Base-by-base conservation (phyloP, 352 stramenopile genomes). In the Pythium aquatile region DNA sequence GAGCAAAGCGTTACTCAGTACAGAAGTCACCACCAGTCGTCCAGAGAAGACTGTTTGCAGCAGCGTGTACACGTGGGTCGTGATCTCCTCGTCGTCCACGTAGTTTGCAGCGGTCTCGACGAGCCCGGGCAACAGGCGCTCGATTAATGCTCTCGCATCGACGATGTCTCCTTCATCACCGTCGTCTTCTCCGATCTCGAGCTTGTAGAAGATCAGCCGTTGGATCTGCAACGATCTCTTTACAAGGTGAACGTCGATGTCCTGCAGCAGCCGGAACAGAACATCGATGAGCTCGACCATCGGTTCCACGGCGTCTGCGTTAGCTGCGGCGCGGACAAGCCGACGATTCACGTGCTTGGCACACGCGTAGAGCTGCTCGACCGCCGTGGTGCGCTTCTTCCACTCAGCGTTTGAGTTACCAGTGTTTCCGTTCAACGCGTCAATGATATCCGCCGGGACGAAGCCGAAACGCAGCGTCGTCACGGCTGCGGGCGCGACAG, bases 341-440 rank as follows among this genome's bases (percentile, higher is more conserved):
- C 33, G 30, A 32, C 58, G 29, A 26, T 76, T 65, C 2, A 78
- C 71, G 11, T 81, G 44, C 55, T 84, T 84, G 30, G 67, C 71
- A 0, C 69, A 49, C 2, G 65, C 61, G 29, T 78, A 87, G 1
- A 93, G 62, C 48, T 85, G 74, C 57, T 91, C 80, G 9, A 88
- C 80, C 4, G 81, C 81, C 16, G 65, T 65, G 4, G 81, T 73
- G 2, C 83, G 71, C 30, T 78, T 83, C 66, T 91, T 93, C 83
- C 83, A 92, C 44, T 90, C 80, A 8, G 79, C 71, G 42, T 93
- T 91, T 16, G 79, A 88, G 51, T 86, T 88, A 35, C 75, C 82
- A 4, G 67, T 70, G 48, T 64, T 77, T 0, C 30, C 67, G 11
- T 61, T 57, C 17, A 91, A 57, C 14, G 61, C 63, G 0, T 68